Base-by-base conservation (phyloP, 352 stramenopile species). In the Globisporangium abappressorium region DNA sequence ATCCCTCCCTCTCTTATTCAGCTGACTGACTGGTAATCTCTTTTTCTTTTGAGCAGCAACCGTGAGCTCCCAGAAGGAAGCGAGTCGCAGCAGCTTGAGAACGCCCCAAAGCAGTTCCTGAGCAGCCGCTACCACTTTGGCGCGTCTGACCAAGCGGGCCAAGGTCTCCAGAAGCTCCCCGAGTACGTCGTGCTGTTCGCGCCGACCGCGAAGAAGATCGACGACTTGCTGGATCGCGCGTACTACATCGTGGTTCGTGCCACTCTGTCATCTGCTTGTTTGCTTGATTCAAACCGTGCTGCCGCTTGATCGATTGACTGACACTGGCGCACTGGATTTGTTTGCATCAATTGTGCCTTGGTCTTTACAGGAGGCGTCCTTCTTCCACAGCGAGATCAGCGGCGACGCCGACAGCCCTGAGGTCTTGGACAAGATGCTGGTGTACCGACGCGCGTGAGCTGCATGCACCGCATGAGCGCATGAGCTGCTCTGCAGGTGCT, bases 151-250 rank as follows among this genome's bases (percentile, higher is more conserved):
- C 63, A 67, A 5, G 68, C 73, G 56, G 65, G 67, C 51, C 68
- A 56, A 24, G 36, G 51, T 6, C 68, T 65, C 24, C 65, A 77
- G 56, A 26, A 80, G 62, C 72, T 92, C 14, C 85, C 87, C 11
- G 87, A 75, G 30, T 87, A 82, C 59, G 68, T 92, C 34, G 85
- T 93, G 61, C 77, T 84, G 57, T 93, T 85, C 70, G 85, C 81
- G 59, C 81, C 77, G 22, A 80, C 81, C 24, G 75, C 75, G 64
- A 56, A 70, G 3, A 82, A 80, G 53, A 82, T 93, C 54, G 74
- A 65, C 60, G 65, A 74, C 34, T 70, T 91, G 53, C 72, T 95
- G 43, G 65, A 70, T 59, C 49, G 60, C n/a, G 71, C 59, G 26
- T 66, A 78, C 58, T 93, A 90, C 66, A 58, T 75, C 15, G 73